Evolutionary conservation across 495 filamentous ascomycete genomes (phyloP).

Genomic region (Pyrenula aspistea): DNA sequence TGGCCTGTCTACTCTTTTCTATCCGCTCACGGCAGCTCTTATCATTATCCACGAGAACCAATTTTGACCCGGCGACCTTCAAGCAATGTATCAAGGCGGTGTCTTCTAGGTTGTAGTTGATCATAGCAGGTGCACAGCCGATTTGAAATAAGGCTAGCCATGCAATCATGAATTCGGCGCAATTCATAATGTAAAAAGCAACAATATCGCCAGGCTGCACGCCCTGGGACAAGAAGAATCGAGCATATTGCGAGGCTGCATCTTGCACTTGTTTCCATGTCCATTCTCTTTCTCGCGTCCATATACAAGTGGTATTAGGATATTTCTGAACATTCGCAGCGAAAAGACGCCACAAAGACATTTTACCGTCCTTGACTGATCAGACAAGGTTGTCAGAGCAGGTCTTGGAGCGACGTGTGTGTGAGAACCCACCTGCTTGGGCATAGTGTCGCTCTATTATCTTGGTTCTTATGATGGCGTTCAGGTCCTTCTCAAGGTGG

Average conservation of each 20-base stretch:
- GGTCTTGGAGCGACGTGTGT: neutral
- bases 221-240: conserved; percentile 48
- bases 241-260: conserved; percentile 46
- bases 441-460: conserved; percentile 24
- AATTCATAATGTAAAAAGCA: conserved; percentile 57
- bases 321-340: conserved; percentile 36
- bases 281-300: conserved; percentile 53
- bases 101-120: conserved; percentile 60
- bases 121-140: conserved; percentile 54
- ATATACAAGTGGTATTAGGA: conserved; percentile 44
- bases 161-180: conserved; percentile 52
- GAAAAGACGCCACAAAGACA: conserved; percentile 56
- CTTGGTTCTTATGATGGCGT: conserved; percentile 16
- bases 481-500: conserved; percentile 48
- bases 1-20: conserved; percentile 31
- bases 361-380: conserved; percentile 33
- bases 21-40: conserved; percentile 38
- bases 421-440: conserved; percentile 15
- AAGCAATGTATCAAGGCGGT: conserved; percentile 61
- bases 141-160: conserved; percentile 52
- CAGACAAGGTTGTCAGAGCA: conserved; percentile 9
- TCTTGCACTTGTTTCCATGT: conserved; percentile 48
- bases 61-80: conserved; percentile 40
- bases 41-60: conserved; percentile 58
- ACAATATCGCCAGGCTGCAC: conserved; percentile 56